Evolutionary conservation across 345 rosid genomes (phyloP).

Genomic region (Cardiospermum halicacabum): DNA sequence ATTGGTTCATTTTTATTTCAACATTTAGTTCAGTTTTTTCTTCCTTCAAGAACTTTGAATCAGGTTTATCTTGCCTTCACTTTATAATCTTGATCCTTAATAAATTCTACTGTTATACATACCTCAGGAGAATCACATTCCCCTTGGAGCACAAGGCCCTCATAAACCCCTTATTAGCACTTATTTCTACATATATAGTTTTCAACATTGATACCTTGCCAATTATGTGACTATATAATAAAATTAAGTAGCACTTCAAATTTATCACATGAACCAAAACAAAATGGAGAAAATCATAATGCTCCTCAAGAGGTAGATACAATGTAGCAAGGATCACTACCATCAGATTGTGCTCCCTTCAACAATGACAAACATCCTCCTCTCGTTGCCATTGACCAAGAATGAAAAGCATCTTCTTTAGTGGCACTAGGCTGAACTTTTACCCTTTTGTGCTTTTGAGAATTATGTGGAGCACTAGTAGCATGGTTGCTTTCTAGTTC

Average conservation of each 20-base stretch:
- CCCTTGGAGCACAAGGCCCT: no score
- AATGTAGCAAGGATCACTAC: conserved; percentile 34
- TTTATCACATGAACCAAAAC: background rate
- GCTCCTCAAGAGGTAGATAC: conserved; percentile 2
- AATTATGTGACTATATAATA: no score
- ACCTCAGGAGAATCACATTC: no score
- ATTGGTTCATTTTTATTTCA: background rate
- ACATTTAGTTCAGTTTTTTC: no score
- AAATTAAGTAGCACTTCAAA: background rate
- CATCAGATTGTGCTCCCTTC: conserved; percentile 58
- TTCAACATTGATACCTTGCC: no score
- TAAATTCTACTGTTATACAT: background rate
- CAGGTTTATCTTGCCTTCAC: background rate
- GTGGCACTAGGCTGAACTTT: conserved; percentile 45
- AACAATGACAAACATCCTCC: conserved; percentile 78
- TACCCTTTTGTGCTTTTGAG: conserved; percentile 57
- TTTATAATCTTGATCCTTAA: background rate
- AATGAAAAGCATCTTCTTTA: conserved; percentile 41
- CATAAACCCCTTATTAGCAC: no score
- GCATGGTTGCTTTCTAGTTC: conserved; percentile 66
- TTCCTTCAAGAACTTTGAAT: background rate
- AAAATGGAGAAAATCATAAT: conserved; percentile 7
- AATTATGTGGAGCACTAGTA: conserved; percentile 36
- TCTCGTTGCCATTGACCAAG: conserved; percentile 34
- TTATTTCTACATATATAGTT: no score